Percentiles rank a stretch among this genome's conserved stretches.
Conservation (phyloP, 768 basidiomycete genomes). For the Podaxis sp. region DNA sequence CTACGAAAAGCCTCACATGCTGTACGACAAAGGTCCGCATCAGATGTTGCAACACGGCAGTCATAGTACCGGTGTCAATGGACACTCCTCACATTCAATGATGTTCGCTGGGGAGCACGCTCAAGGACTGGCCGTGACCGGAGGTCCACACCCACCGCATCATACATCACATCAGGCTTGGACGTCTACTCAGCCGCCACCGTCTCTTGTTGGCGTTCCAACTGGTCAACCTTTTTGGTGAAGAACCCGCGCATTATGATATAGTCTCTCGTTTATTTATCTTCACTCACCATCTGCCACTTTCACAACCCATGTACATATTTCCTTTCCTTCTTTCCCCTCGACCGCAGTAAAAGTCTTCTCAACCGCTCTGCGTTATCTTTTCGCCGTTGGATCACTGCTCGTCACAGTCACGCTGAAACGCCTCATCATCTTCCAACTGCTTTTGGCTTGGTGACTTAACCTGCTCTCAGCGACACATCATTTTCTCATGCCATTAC, state of each 20-base stretch:
- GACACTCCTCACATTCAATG: not conserved
- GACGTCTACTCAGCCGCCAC: conserved; percentile 7
- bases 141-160: conserved; percentile 1
- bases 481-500: conserved; percentile 11
- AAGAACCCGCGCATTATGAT: not conserved
- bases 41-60: conserved; percentile 8
- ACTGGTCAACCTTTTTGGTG: conserved; percentile 12
- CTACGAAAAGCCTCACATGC: conserved; percentile 7
- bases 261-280: not conserved
- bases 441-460: conserved; percentile 11
- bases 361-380: not conserved
- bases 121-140: not conserved
- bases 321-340: not conserved
- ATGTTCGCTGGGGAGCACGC: conserved; percentile 6
- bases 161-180: conserved; percentile 9
- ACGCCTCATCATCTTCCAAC: conserved; percentile 1
- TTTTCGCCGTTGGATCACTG: not conserved
- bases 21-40: conserved; percentile 9
- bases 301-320: not conserved
- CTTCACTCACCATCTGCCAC: not conserved
- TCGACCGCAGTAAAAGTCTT: not conserved
- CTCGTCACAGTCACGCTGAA: not conserved
- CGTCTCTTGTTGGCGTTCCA: conserved; percentile 8
- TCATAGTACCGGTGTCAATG: not conserved
- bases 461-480: not conserved